Evolutionary conservation across 2,329 filamentous ascomycete species (phyloP).

Genomic region (Alternaria angustiovoidea): DNA sequence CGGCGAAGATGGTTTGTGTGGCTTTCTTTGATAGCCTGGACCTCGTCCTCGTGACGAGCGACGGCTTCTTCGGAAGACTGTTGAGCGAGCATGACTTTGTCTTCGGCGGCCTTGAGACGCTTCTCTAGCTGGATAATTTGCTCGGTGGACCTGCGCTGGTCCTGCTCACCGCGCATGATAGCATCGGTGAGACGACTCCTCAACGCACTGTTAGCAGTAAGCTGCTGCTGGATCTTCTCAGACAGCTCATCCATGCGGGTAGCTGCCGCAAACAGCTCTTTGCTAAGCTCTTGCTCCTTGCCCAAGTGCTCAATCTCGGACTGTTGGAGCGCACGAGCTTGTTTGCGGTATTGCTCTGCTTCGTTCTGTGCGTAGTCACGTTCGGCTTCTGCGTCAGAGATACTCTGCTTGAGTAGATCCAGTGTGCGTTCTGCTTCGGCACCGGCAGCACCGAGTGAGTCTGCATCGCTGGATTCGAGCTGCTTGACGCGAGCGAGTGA

Average conservation of each 20-base stretch:
- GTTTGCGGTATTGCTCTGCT: conserved; percentile 67
- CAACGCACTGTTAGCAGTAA: conserved; percentile 78
- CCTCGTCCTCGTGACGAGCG: conserved; percentile 84
- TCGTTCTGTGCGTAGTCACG: conserved; percentile 76
- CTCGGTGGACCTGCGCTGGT: conserved; percentile 79
- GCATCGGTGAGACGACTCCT: conserved; percentile 79
- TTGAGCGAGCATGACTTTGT: conserved; percentile 82
- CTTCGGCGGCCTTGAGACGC: conserved; percentile 81
- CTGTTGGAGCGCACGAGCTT: conserved; percentile 66
- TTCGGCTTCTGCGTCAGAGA: conserved; percentile 74
- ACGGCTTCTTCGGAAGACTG: conserved; percentile 86
- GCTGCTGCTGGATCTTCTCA: conserved; percentile 78
- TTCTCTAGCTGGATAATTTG: conserved; percentile 86
- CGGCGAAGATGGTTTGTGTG: conserved; percentile 80
- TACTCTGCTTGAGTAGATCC: conserved; percentile 71
- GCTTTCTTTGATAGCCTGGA: conserved; percentile 76
- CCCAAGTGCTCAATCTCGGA: conserved; percentile 65
- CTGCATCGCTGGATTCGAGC: conserved; percentile 63
- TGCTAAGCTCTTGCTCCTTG: conserved; percentile 70
- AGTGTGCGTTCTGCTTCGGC: conserved; percentile 68
- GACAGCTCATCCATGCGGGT: conserved; percentile 81
- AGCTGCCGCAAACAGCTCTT: conserved; percentile 76
- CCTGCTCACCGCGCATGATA: conserved; percentile 81
- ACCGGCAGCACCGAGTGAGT: conserved; percentile 46
- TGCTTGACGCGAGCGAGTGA: conserved; percentile 72